Percentiles rank a stretch among this genome's conserved stretches.
Evolutionary conservation across 805 yeast species (phyloP).

Genomic region (Candida yuanshanica): DNA sequence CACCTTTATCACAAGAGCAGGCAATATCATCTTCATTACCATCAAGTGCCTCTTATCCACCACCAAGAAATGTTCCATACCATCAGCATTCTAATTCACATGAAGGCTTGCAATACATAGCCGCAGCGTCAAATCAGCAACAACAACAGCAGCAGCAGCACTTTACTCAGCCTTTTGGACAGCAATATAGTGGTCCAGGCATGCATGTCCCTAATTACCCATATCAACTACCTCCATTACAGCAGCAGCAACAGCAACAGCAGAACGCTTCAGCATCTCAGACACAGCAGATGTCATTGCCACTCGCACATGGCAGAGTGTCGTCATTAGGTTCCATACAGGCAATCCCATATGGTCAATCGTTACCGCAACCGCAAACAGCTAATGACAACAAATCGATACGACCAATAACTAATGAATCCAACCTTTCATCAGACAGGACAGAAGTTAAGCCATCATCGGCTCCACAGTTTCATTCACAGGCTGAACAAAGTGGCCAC

Average conservation of each 20-base stretch:
- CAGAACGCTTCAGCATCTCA: conserved; percentile 1
- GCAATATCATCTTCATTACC: conserved; percentile 4
- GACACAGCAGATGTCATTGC: conserved; percentile 7
- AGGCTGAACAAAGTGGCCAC: not conserved
- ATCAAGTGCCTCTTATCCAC: conserved; percentile 2
- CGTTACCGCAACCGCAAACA: conserved; percentile 2
- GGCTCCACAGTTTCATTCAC: not conserved
- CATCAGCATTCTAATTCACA: not conserved
- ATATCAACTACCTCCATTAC: conserved; percentile 2
- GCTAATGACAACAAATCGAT: conserved; percentile 1
- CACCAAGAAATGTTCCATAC: conserved; percentile 7
- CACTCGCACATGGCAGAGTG: conserved; percentile 3
- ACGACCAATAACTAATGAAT: conserved; percentile 15
- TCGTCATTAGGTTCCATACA: conserved; percentile 1
- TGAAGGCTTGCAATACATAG: not conserved
- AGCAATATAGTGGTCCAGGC: conserved; percentile 4
- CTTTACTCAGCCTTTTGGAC: conserved; percentile 1
- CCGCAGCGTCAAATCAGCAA: not conserved
- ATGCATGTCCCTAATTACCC: conserved; percentile 2
- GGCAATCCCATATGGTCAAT: conserved; percentile 3
- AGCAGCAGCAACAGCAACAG: conserved; percentile 7
- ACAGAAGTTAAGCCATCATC: conserved; percentile 16
- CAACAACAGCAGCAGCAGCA: not conserved
- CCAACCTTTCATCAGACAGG: conserved; percentile 14
- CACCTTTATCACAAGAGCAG: not conserved